These are phyloP conservation scores for Fomitopsis pulvina DNA, from an alignment of 768 basidiomycete genomes.

Conservation along the genomic window DNA sequence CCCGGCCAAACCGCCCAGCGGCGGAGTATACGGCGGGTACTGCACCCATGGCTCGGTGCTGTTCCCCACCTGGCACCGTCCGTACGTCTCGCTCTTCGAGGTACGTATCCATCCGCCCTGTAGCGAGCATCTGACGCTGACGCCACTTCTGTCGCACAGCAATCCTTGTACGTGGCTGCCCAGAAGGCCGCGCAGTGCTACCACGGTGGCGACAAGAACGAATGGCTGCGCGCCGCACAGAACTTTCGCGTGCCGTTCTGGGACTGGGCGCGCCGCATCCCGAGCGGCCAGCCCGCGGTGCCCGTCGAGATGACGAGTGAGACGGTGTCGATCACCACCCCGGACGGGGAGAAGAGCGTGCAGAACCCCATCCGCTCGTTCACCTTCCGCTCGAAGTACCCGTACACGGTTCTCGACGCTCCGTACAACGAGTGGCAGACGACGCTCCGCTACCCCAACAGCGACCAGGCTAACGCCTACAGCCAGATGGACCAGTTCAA, in stretches of 20 bases:
- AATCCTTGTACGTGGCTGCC: slow-evolving; percentile 39
- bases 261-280: slow-evolving; percentile 38
- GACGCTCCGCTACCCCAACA: slow-evolving; percentile 31
- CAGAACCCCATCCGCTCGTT: slow-evolving; percentile 13
- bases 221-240: slow-evolving; percentile 29
- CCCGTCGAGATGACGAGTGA: slow-evolving; percentile 33
- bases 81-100: slow-evolving; percentile 45
- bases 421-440: slow-evolving; percentile 15
- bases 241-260: slow-evolving; percentile 39
- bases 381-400: slow-evolving; percentile 8
- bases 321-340: slow-evolving; percentile 27
- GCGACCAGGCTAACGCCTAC: slow-evolving; percentile 2
- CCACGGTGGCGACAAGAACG: slow-evolving; percentile 10
- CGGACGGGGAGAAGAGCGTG: slow-evolving; percentile 21
- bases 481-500: slow-evolving; percentile 5
- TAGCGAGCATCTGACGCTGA: neutral
- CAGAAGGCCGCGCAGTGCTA: slow-evolving; percentile 36
- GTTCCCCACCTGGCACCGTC: slow-evolving; percentile 53
- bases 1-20: slow-evolving; percentile 17
- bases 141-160: slow-evolving; percentile 25
- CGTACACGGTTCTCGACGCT: slow-evolving; percentile 5
- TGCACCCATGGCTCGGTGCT: slow-evolving; percentile 48
- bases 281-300: slow-evolving; percentile 21
- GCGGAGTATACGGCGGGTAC: slow-evolving; percentile 36
- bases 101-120: slow-evolving; percentile 30